Percentiles rank a stretch among this genome's conserved stretches.
These are phyloP conservation scores for Trebouxia sp. DNA, from an alignment of 139 green algal genomes.

Conservation along the genomic window DNA sequence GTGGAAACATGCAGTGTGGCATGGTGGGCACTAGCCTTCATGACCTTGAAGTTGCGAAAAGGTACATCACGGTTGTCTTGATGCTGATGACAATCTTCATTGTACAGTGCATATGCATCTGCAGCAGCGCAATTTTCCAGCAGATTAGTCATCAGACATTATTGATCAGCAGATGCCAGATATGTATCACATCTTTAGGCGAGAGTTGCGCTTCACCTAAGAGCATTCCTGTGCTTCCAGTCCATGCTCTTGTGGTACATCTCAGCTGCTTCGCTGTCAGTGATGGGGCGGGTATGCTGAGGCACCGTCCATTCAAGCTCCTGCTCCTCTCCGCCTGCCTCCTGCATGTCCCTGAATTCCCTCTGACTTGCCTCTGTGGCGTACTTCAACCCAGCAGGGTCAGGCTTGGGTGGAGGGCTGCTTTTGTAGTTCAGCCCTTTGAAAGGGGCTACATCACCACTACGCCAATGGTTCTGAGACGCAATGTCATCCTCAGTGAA, in stretches of 20 bases:
- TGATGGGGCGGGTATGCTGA: conserved; percentile 1
- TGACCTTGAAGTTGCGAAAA: too few species aligned
- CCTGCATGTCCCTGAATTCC: not conserved
- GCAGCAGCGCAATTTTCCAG: too few species aligned
- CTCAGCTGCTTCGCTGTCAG: conserved; percentile 16
- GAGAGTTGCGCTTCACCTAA: too few species aligned
- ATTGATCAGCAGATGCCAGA: too few species aligned
- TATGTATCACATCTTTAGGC: too few species aligned
- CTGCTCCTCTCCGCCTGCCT: conserved; percentile 20
- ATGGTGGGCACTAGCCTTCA: too few species aligned
- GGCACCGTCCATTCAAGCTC: conserved; percentile 12
- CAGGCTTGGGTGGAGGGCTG: not conserved
- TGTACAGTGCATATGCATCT: not conserved
- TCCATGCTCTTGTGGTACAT: conserved; percentile 29
- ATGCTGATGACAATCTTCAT: not conserved
- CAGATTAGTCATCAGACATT: too few species aligned
- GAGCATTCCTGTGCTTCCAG: conserved; percentile 22
- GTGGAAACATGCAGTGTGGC: too few species aligned
- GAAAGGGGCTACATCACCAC: not conserved
- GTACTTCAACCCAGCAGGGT: conserved; percentile 17
- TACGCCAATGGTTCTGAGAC: not conserved
- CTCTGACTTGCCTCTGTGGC: not conserved
- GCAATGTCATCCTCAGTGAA: conserved; percentile 15
- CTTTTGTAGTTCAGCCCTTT: conserved; percentile 21
- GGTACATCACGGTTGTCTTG: too few species aligned